Conservation (phyloP, 495 filamentous ascomycete species). For the Talaromyces proteolyticus region DNA sequence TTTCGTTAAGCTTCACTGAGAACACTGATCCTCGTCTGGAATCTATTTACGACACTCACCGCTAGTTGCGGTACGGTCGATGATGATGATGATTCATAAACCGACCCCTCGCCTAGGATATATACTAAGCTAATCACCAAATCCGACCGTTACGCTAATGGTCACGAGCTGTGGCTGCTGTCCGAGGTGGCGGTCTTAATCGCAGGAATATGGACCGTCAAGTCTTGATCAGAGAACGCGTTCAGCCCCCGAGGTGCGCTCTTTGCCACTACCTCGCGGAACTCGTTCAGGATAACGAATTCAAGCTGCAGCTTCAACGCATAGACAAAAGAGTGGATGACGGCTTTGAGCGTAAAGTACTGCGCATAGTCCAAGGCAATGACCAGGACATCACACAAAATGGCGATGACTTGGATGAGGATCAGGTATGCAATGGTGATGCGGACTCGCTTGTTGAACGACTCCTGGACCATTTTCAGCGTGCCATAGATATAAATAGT, state of each 20-base stretch:
- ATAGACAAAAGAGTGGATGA: constrained; percentile 24
- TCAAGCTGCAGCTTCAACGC: constrained; percentile 29
- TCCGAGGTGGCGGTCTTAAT: neutral
- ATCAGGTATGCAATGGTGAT: constrained; percentile 12
- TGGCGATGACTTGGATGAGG: constrained; percentile 18
- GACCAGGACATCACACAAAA: constrained; percentile 16
- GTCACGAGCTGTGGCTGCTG: neutral
- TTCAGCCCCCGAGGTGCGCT: neutral
- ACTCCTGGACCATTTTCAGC: neutral
- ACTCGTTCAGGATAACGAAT: constrained; percentile 29
- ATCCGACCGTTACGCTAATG: neutral
- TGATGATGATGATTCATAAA: no score
- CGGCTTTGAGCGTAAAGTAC: constrained; percentile 15
- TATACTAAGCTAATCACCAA: no score
- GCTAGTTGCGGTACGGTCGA: no score
- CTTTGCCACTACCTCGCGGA: constrained; percentile 16
- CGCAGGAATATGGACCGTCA: neutral
- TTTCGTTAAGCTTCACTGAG: no score
- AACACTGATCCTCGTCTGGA: no score
- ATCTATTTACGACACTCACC: no score
- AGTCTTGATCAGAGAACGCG: neutral
- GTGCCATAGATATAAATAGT: constrained; percentile 30
- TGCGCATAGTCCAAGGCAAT: constrained; percentile 16
- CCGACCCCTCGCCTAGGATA: no score
- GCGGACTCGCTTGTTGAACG: neutral